Conservation (phyloP, 83 land plant species). For the Diphasiastrum complanatum region DNA sequence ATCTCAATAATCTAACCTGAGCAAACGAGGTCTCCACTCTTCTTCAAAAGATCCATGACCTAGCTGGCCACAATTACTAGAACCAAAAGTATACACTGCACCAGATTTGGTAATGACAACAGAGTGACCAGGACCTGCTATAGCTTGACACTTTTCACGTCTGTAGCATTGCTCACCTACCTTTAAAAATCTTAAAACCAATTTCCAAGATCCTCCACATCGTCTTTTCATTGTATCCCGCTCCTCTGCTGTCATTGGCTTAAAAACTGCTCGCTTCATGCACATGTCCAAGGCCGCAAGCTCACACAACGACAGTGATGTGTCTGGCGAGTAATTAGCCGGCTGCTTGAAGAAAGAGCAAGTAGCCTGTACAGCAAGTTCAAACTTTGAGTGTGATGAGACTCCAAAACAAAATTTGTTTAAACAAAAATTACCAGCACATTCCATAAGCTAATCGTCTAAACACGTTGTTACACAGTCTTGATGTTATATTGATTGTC, state of each 20-base stretch:
- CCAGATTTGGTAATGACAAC: constrained; percentile 68
- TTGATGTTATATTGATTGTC: background rate
- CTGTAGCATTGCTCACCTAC: constrained; percentile 68
- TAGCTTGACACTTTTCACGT: constrained; percentile 67
- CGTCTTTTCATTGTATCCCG: constrained; percentile 39
- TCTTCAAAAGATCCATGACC: constrained; percentile 74
- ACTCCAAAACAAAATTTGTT: background rate
- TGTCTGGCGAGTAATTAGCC: constrained; percentile 66
- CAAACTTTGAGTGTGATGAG: background rate
- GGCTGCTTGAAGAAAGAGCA: constrained; percentile 74
- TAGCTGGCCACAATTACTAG: constrained; percentile 76
- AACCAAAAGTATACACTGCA: constrained; percentile 65
- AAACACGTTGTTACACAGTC: background rate
- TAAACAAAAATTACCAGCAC: background rate
- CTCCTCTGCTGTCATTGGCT: constrained; percentile 55
- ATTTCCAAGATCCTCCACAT: constrained; percentile 86
- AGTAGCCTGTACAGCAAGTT: constrained; percentile 48
- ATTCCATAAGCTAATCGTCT: background rate
- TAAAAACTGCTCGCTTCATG: constrained; percentile 61
- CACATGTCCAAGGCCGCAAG: constrained; percentile 89
- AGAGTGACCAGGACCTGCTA: constrained; percentile 91
- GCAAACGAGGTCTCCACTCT: constrained; percentile 61
- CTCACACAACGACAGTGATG: constrained; percentile 60
- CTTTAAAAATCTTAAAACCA: constrained; percentile 59
- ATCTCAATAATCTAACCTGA: constrained; percentile 41